Percentiles rank a stretch among this genome's conserved stretches.
Conservation (phyloP, 345 rosid species). For the Salix caprea region DNA sequence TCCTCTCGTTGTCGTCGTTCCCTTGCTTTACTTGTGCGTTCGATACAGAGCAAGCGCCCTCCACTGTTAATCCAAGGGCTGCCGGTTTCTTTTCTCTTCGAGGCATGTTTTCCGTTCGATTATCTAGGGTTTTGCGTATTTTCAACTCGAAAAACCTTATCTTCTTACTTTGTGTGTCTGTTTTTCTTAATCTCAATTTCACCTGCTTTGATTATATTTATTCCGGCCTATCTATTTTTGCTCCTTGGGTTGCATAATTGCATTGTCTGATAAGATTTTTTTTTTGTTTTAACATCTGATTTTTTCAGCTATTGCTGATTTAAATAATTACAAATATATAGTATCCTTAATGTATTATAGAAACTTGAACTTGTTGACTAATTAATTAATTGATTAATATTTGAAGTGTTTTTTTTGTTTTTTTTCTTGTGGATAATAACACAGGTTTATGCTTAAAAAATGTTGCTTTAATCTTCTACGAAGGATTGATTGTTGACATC, state of each 20-base stretch:
- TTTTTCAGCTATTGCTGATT: background rate
- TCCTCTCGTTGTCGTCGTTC: background rate
- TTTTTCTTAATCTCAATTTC: background rate
- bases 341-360: background rate
- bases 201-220: background rate
- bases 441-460: background rate
- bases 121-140: constrained; percentile 9
- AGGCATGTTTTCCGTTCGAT: constrained; percentile 3
- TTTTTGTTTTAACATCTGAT: background rate
- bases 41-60: background rate
- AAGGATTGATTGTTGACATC: constrained; percentile 16
- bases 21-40: background rate
- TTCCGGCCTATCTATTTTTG: background rate
- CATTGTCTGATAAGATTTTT: background rate
- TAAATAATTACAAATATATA: background rate
- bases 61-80: background rate
- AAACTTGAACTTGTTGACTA: background rate
- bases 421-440: background rate
- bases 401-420: background rate
- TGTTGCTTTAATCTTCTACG: constrained; percentile 8
- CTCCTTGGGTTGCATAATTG: background rate
- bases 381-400: background rate
- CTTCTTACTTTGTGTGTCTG: background rate
- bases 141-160: background rate
- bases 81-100: background rate